Evolutionary conservation across 2,329 filamentous ascomycete genomes (phyloP).

Genomic region (Westerdykella aurantiaca): DNA sequence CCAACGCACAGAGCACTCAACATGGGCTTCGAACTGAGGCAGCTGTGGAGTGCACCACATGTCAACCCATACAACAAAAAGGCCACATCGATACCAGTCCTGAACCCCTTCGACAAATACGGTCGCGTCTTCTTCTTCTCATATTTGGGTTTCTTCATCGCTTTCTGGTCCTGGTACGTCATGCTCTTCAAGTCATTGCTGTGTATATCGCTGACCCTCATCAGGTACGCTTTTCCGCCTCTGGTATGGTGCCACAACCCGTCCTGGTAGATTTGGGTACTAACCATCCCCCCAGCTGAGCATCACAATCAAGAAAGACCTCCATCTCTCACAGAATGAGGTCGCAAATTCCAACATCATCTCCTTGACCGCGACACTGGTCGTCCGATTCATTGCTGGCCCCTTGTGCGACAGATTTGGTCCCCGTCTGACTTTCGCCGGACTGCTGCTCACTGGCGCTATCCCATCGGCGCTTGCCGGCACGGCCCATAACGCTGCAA

Average conservation of each 20-base stretch:
- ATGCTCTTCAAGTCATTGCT: conserved; percentile 2
- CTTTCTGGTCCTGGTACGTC: conserved; percentile 72
- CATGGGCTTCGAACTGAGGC: conserved; percentile 32
- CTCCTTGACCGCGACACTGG: conserved; percentile 56
- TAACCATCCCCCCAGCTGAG: conserved; percentile 38
- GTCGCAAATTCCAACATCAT: conserved; percentile 89
- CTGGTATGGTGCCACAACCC: conserved; percentile 48
- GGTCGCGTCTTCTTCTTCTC: conserved; percentile 87
- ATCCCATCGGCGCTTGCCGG: conserved; percentile 80
- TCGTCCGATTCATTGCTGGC: conserved; percentile 72
- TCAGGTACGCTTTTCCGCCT: conserved; percentile 81
- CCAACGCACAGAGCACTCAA: conserved; percentile 4
- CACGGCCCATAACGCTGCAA: conserved; percentile 60
- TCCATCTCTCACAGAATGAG: conserved; percentile 63
- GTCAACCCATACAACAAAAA: conserved; percentile 82
- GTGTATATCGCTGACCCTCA: conserved; percentile 17
- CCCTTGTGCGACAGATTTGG: conserved; percentile 83
- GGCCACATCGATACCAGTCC: conserved; percentile 68
- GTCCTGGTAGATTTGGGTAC: conserved; percentile 24
- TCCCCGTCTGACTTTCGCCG: conserved; percentile 72
- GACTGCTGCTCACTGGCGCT: conserved; percentile 68
- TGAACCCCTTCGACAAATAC: conserved; percentile 75
- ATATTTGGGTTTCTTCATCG: conserved; percentile 79
- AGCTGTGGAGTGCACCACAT: conserved; percentile 52
- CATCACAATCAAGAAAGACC: conserved; percentile 69